Conservation (phyloP, 495 filamentous ascomycete genomes). For the Aspergillus sclerotiicarbonarius region DNA sequence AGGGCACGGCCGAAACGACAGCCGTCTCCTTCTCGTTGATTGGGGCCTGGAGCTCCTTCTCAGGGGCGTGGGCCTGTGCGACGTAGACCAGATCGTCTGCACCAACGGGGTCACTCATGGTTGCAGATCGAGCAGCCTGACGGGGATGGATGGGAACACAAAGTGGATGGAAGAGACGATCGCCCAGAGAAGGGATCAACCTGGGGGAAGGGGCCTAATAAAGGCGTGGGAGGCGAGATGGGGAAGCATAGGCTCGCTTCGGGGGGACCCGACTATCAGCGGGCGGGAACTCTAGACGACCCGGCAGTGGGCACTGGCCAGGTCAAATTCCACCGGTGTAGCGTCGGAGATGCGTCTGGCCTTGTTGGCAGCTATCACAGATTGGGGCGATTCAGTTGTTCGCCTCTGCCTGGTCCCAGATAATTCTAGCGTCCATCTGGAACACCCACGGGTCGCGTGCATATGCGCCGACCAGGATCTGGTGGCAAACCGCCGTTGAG, state of each 20-base stretch:
- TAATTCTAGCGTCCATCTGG: too few species aligned
- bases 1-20: not conserved
- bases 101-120: conserved; percentile 14
- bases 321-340: too few species aligned
- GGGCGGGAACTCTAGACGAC: too few species aligned
- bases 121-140: not conserved
- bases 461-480: too few species aligned
- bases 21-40: conserved; percentile 2
- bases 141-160: not conserved
- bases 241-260: not conserved
- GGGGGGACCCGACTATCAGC: not conserved
- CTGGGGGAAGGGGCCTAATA: not conserved
- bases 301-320: too few species aligned
- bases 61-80: conserved; percentile 9
- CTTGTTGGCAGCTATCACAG: not conserved
- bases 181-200: not conserved
- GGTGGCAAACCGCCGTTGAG: too few species aligned
- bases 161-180: not conserved
- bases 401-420: too few species aligned
- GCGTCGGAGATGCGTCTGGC: not conserved
- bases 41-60: conserved; percentile 7
- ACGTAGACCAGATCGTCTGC: conserved; percentile 12
- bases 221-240: not conserved
- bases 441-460: too few species aligned
- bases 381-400: too few species aligned